These are phyloP conservation scores for Cadophora luteo-olivacea DNA, from an alignment of 2,329 filamentous ascomycete genomes.

Conservation along the genomic window DNA sequence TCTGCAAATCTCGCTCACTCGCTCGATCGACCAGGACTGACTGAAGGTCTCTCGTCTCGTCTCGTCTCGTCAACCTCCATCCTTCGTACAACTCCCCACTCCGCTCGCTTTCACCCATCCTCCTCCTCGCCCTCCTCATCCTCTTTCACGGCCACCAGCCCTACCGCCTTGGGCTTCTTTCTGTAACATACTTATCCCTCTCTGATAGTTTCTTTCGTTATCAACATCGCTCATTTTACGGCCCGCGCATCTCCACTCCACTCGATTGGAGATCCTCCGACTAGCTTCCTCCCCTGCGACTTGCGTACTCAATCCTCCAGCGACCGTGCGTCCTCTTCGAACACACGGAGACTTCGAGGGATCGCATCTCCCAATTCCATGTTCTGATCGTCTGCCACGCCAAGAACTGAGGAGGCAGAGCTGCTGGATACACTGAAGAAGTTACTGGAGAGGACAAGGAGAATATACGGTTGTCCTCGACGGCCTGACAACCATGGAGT, in stretches of 20 bases:
- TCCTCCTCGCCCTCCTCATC: constrained; percentile 8
- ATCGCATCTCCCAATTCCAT: constrained; percentile 39
- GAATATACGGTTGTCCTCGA: constrained; percentile 27
- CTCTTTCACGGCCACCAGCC: not conserved
- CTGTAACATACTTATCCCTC: constrained; percentile 18
- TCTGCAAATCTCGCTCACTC: constrained; percentile 9
- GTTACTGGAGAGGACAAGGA: constrained; percentile 20
- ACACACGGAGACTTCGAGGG: constrained; percentile 31
- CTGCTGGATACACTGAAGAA: constrained; percentile 22
- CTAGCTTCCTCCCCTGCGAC: constrained; percentile 25
- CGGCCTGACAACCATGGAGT: constrained; percentile 54
- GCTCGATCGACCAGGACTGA: not conserved
- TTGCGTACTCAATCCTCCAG: constrained; percentile 33
- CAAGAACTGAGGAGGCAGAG: constrained; percentile 38
- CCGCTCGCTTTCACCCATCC: constrained; percentile 5
- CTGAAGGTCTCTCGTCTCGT: not conserved
- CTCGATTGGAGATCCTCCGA: constrained; percentile 28
- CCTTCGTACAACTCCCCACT: constrained; percentile 14
- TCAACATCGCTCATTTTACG: constrained; percentile 18
- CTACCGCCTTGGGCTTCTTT: not conserved
- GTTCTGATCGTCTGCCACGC: constrained; percentile 32
- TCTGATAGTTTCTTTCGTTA: constrained; percentile 2
- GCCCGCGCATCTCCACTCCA: constrained; percentile 27
- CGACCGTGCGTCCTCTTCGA: constrained; percentile 30
- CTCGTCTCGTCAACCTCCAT: constrained; percentile 10